A percentile compares a stretch with the other conserved stretches of the same genome.
phyloP scores from a whole-genome alignment of 805 yeast genomes.

The Starmerella floricola region DNA sequence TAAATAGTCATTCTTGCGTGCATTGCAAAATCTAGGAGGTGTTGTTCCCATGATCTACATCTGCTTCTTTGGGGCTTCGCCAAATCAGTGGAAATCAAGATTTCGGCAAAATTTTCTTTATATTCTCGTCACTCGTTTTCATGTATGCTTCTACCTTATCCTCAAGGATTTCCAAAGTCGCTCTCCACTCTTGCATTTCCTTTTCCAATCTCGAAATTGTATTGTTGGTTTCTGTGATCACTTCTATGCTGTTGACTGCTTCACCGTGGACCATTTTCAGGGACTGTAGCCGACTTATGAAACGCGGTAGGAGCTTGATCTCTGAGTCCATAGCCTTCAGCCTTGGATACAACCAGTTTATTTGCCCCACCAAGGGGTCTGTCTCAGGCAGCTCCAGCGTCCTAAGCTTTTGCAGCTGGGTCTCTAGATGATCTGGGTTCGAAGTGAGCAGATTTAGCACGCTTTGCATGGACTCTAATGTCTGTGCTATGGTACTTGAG shows the following conservation, averaged over 20 bases:
- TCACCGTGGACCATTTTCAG: slow-evolving; percentile 8
- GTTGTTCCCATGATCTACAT: too few relatives aligned
- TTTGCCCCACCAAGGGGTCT: neutral
- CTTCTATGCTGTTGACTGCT: neutral
- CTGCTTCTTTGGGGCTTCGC: too few relatives aligned
- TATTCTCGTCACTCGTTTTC: neutral
- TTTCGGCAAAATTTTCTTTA: too few relatives aligned
- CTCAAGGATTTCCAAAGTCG: neutral
- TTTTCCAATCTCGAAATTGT: neutral
- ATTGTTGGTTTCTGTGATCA: neutral
- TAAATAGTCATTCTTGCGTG: too few relatives aligned
- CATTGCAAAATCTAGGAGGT: too few relatives aligned
- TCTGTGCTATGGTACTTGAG: neutral
- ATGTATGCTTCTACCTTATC: too few relatives aligned
- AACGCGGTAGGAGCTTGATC: slow-evolving; percentile 5
- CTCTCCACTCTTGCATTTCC: slow-evolving; percentile 8
- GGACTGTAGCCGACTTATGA: slow-evolving; percentile 12
- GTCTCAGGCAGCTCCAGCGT: neutral
- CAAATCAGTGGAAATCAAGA: too few relatives aligned
- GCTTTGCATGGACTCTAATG: neutral
- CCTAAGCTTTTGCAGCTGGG: neutral
- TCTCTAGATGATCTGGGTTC: neutral
- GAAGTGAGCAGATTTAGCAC: neutral
- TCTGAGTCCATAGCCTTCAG: slow-evolving; percentile 2
- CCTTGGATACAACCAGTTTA: slow-evolving; percentile 5